phyloP scores from a whole-genome alignment of 176 grass and related monocot species.

The Poa annua region DNA sequence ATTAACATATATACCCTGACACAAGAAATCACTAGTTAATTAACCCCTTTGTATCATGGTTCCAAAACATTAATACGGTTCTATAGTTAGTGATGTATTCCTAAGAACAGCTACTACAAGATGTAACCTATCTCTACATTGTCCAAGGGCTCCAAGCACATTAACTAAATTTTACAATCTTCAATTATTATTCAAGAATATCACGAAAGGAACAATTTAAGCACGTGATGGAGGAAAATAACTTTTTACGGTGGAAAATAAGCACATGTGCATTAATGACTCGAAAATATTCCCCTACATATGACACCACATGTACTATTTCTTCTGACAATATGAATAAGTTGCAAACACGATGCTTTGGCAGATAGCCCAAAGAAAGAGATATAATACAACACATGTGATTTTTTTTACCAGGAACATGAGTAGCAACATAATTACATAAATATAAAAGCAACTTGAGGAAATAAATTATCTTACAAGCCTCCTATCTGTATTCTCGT shows the following conservation, averaged over 20 bases:
- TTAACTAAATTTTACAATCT: not conserved
- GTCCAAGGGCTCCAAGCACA: slow-evolving; percentile 9
- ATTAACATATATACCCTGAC: slow-evolving; percentile 16
- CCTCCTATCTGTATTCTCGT: not conserved
- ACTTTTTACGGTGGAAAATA: not conserved
- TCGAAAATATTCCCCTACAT: not conserved
- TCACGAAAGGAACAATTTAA: not conserved
- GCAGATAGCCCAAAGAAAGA: slow-evolving; percentile 16
- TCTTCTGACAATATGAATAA: not conserved
- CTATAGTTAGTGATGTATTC: not conserved
- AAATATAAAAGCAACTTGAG: not conserved
- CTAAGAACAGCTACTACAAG: not conserved
- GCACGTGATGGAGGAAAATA: not conserved
- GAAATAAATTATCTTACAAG: not conserved
- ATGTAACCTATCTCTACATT: not conserved
- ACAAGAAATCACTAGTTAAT: not conserved
- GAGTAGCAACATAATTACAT: not conserved
- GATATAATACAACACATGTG: not conserved
- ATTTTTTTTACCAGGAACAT: slow-evolving; percentile 17
- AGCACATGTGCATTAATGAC: not conserved
- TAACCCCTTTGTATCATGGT: not conserved
- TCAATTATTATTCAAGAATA: not conserved
- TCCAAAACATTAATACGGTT: not conserved
- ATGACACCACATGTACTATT: slow-evolving; percentile 21
- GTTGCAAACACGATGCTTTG: not conserved